A percentile compares a stretch with the other conserved stretches of the same genome.
Conservation (phyloP, 179 eudicot species). For the Gypsophila paniculata region DNA sequence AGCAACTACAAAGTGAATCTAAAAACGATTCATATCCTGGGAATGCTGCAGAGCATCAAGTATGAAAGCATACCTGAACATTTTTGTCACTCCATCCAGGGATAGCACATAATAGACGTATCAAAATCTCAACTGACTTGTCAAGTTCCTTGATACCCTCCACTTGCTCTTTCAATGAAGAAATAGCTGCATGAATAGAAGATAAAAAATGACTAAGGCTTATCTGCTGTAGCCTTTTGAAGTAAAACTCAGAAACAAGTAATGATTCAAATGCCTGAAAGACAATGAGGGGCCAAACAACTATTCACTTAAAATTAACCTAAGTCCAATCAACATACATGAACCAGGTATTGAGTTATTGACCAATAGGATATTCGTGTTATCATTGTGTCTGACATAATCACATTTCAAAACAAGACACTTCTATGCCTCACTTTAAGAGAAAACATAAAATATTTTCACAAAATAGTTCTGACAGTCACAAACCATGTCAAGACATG, state of each 20-base stretch:
- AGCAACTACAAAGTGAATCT: background rate
- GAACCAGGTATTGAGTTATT: background rate
- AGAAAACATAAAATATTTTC: background rate
- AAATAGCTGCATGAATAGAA: slow-evolving; percentile 54
- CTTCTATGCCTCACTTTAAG: background rate
- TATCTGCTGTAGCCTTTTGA: background rate
- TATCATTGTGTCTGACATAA: background rate
- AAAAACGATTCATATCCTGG: background rate
- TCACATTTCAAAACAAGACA: background rate
- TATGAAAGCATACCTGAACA: slow-evolving; percentile 61
- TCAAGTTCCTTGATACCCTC: slow-evolving; percentile 66
- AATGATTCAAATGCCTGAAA: background rate
- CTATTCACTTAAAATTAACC: background rate
- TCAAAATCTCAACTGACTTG: slow-evolving; percentile 75
- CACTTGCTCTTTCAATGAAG: slow-evolving; percentile 84
- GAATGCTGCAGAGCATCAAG: background rate
- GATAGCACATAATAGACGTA: slow-evolving; percentile 83
- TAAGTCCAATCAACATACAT: background rate
- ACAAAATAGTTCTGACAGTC: background rate
- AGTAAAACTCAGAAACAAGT: background rate
- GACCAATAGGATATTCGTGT: background rate
- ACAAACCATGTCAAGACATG: background rate
- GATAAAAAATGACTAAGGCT: background rate
- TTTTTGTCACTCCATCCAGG: slow-evolving; percentile 99
- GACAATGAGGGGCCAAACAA: slow-evolving; percentile 1